A percentile compares a stretch with the other conserved stretches of the same genome.
These are phyloP conservation scores for Pythium phragmiticola DNA, from an alignment of 352 stramenopile genomes.

Conservation along the genomic window DNA sequence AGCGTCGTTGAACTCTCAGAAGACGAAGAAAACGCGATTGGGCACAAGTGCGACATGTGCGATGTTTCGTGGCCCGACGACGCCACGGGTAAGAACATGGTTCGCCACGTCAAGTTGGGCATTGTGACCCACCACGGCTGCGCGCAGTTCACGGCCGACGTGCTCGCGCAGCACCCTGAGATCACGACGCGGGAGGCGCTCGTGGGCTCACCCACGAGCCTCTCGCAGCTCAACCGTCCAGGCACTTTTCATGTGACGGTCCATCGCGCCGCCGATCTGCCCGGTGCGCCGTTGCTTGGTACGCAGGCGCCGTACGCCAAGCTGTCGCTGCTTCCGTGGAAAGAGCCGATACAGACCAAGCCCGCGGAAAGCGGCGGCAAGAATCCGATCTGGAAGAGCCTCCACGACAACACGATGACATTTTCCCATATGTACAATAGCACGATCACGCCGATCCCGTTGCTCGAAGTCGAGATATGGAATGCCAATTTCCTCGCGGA, in stretches of 20 bases:
- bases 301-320: slow-evolving; percentile 72
- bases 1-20: slow-evolving; percentile 50
- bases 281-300: slow-evolving; percentile 59
- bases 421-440: slow-evolving; percentile 90
- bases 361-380: slow-evolving; percentile 67
- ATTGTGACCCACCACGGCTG: slow-evolving; percentile 75
- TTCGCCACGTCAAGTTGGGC: slow-evolving; percentile 41
- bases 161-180: slow-evolving; percentile 54
- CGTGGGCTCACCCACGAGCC: slow-evolving; percentile 36
- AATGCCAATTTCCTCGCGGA: slow-evolving; percentile 84
- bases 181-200: slow-evolving; percentile 59
- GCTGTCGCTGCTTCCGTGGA: slow-evolving; percentile 78
- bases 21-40: slow-evolving; percentile 22
- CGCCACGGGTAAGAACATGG: slow-evolving; percentile 49
- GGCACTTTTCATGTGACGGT: slow-evolving; percentile 78
- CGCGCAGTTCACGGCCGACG: slow-evolving; percentile 70
- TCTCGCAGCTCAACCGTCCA: slow-evolving; percentile 60
- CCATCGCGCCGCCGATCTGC: slow-evolving; percentile 69
- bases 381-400: slow-evolving; percentile 69
- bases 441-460: slow-evolving; percentile 79
- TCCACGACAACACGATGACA: slow-evolving; percentile 78
- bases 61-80: slow-evolving; percentile 84
- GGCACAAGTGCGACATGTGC: slow-evolving; percentile 68
- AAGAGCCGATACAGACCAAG: slow-evolving; percentile 82
- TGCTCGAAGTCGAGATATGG: slow-evolving; percentile 85